Conservation (phyloP, 2,329 filamentous ascomycete genomes). For the Colletotrichum ledebouriae region DNA sequence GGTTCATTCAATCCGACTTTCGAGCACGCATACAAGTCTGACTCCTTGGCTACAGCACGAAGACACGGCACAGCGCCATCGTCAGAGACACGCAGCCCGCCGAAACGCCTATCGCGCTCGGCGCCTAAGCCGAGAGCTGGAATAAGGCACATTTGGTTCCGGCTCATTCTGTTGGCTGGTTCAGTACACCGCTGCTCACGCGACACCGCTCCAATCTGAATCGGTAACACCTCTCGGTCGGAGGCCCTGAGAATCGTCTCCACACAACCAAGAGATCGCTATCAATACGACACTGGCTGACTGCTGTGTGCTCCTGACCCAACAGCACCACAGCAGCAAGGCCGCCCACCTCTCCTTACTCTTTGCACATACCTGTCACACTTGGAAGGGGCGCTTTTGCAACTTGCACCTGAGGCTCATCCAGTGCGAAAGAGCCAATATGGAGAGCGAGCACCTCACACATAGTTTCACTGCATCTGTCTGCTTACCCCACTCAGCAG, state of each 20-base stretch:
- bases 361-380: neutral
- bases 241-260: slow-evolving; percentile 6
- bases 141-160: slow-evolving; percentile 2
- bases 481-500: slow-evolving; percentile 38
- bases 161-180: slow-evolving; percentile 11
- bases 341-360: neutral
- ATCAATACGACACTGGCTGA: slow-evolving; percentile 8
- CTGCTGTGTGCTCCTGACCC: neutral
- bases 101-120: too few relatives aligned
- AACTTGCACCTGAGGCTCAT: neutral
- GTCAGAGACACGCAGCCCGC: too few relatives aligned
- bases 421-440: neutral
- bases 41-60: too few relatives aligned
- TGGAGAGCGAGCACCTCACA: slow-evolving; percentile 8
- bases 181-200: slow-evolving; percentile 37
- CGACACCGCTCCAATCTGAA: slow-evolving; percentile 26
- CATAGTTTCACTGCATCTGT: slow-evolving; percentile 39
- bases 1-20: neutral
- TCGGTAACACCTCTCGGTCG: slow-evolving; percentile 14
- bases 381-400: slow-evolving; percentile 3
- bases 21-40: neutral
- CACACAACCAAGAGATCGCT: slow-evolving; percentile 23
- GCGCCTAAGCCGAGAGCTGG: too few relatives aligned
- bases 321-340: neutral
- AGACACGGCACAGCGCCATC: too few relatives aligned